phyloP scores from a whole-genome alignment of 164 flowering plant genomes.

The Dillenia suffruticosa region DNA sequence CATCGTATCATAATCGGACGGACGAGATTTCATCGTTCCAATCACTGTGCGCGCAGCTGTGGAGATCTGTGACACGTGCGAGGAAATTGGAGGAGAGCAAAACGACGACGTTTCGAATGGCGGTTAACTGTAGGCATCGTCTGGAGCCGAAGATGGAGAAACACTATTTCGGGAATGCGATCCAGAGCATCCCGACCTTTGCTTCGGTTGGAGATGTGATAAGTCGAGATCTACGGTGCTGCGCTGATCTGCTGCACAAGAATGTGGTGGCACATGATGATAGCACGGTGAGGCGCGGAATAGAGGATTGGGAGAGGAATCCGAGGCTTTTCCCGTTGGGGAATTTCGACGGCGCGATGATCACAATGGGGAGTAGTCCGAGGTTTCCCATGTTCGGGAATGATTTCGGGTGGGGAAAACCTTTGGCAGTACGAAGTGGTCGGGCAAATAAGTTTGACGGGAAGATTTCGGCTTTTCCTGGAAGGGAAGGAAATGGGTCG shows the following conservation, averaged over 20 bases:
- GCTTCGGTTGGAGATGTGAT: constrained; percentile 46
- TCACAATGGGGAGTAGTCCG: constrained; percentile 74
- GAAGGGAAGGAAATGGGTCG: constrained; percentile 53
- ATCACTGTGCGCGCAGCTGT: constrained; percentile 69
- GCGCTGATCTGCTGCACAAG: constrained; percentile 41
- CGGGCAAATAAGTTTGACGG: constrained; percentile 67
- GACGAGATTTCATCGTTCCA: constrained; percentile 85
- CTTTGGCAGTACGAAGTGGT: constrained; percentile 61
- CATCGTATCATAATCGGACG: constrained; percentile 9
- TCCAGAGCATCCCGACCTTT: constrained; percentile 58
- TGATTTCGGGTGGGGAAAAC: constrained; percentile 75
- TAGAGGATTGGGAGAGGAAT: constrained; percentile 46
- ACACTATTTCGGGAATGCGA: constrained; percentile 86
- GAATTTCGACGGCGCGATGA: constrained; percentile 58
- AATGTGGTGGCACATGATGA: constrained; percentile 50
- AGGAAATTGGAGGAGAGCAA: constrained; percentile 34
- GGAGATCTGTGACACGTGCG: constrained; percentile 83
- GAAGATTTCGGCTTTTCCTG: constrained; percentile 64
- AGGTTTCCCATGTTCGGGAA: constrained; percentile 71
- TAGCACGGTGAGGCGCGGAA: constrained; percentile 36
- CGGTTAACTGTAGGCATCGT: constrained; percentile 84
- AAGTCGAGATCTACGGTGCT: constrained; percentile 32
- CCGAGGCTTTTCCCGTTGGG: constrained; percentile 61
- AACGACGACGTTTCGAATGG: constrained; percentile 81
- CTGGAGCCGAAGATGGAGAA: constrained; percentile 55